These are phyloP conservation scores for Backusella psychrophila DNA, from an alignment of 192 early-diverging fungal genomes.

Conservation along the genomic window DNA sequence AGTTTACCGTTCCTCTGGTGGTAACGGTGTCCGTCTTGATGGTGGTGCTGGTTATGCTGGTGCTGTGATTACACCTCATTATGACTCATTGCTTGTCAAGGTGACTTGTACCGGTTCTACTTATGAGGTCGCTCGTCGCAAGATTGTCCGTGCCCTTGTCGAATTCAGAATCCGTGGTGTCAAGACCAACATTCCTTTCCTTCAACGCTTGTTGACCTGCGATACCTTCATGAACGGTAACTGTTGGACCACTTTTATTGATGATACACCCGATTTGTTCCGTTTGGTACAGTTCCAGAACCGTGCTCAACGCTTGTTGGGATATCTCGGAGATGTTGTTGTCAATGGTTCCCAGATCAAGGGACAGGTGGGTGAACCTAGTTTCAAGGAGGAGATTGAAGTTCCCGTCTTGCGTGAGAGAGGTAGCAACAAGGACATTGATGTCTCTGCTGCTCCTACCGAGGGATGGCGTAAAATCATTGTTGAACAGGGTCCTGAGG, in stretches of 20 bases:
- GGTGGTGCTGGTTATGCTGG: conserved; percentile 89
- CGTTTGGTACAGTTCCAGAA: conserved; percentile 73
- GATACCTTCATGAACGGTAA: conserved; percentile 77
- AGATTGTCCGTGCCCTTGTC: conserved; percentile 81
- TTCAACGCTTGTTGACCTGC: conserved; percentile 84
- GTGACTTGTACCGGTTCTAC: conserved; percentile 83
- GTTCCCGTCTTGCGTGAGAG: conserved; percentile 58
- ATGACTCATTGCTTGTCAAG: conserved; percentile 95
- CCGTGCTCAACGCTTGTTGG: conserved; percentile 84
- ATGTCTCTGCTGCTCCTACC: conserved; percentile 58
- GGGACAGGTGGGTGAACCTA: conserved; percentile 84
- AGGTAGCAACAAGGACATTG: conserved; percentile 45
- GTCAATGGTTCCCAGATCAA: conserved; percentile 92
- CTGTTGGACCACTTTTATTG: conserved; percentile 98
- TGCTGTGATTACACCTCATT: conserved; percentile 91
- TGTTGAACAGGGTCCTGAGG: conserved; percentile 80
- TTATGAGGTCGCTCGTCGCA: conserved; percentile 88
- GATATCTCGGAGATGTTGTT: conserved; percentile 87
- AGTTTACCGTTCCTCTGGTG: conserved; percentile 89
- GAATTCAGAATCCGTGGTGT: conserved; percentile 97
- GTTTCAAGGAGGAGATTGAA: conserved; percentile 58
- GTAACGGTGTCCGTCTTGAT: conserved; percentile 84
- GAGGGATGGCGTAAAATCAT: conserved; percentile 90
- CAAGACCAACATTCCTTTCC: conserved; percentile 95
- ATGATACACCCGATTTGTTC: conserved; percentile 94